These are phyloP conservation scores for Trypanosoma mega DNA, from an alignment of 208 protist species.

Conservation along the genomic window DNA sequence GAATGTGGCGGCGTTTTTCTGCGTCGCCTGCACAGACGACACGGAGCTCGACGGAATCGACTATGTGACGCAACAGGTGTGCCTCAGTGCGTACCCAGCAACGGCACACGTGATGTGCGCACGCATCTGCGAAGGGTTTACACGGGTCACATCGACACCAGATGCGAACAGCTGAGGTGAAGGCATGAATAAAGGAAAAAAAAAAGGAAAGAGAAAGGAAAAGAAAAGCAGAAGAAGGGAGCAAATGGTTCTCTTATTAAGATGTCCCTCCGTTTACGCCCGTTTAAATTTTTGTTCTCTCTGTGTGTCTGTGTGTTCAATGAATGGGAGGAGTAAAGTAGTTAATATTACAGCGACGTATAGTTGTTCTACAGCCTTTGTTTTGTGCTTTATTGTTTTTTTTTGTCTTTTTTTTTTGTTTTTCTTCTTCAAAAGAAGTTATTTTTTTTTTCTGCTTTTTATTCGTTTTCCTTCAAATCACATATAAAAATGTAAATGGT, in stretches of 20 bases:
- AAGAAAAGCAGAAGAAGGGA: not conserved
- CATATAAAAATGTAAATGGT: no score
- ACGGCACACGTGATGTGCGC: slow-evolving; percentile 78
- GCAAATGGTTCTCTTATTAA: no score
- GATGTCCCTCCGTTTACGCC: not conserved
- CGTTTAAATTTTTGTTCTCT: not conserved
- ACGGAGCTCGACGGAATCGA: slow-evolving; percentile 69
- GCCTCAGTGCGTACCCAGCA: slow-evolving; percentile 74
- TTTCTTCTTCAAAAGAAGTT: not conserved
- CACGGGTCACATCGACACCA: slow-evolving; percentile 3
- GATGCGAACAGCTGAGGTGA: not conserved
- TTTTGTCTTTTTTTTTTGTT: slow-evolving; percentile 14
- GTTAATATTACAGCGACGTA: no score
- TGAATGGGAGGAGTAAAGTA: no score
- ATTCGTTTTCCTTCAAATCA: no score
- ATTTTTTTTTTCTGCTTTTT: no score
- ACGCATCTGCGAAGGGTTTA: slow-evolving; percentile 74
- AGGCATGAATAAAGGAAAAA: not conserved
- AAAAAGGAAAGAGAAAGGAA: not conserved
- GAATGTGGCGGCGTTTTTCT: slow-evolving; percentile 73
- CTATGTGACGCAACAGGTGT: slow-evolving; percentile 72
- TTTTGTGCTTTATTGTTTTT: no score
- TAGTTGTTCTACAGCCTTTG: no score
- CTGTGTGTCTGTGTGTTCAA: no score
- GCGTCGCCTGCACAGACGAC: slow-evolving; percentile 85